A percentile compares a stretch with the other conserved stretches of the same genome.
Conservation (phyloP, 1,139 yeast genomes). For the Saccharomycopsis hybrid region DNA sequence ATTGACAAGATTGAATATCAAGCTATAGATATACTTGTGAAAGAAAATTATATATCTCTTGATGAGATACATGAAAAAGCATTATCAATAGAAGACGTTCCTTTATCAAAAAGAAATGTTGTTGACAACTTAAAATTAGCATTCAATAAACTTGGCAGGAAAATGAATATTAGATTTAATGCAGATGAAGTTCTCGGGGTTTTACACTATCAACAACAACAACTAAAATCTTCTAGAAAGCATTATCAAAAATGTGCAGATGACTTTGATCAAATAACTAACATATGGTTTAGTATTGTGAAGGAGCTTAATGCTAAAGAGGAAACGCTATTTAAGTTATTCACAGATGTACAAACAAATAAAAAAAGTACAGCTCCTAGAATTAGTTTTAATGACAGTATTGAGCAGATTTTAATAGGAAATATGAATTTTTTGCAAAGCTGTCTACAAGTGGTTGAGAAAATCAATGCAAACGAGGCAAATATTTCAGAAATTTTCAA, state of each 20-base stretch:
- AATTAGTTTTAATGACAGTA: no score
- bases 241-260: slow-evolving; percentile 5
- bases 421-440: background rate
- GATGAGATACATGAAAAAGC: no score
- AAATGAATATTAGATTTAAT: no score
- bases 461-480: background rate
- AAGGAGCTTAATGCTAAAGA: no score
- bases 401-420: background rate
- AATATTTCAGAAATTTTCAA: slow-evolving; percentile 7
- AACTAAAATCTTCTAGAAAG: slow-evolving; percentile 1
- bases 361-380: no score
- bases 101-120: slow-evolving; percentile 15
- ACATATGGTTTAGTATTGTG: slow-evolving; percentile 5
- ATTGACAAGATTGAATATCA: slow-evolving; percentile 37
- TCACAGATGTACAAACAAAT: background rate
- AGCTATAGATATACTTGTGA: slow-evolving; percentile 28
- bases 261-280: slow-evolving; percentile 2
- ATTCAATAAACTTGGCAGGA: background rate
- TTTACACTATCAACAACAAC: background rate
- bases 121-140: slow-evolving; percentile 16
- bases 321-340: no score
- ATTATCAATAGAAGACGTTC: no score
- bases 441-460: background rate
- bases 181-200: background rate
- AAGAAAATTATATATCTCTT: slow-evolving; percentile 21